Conservation (phyloP, 345 rosid genomes). For the Diplotaxis tenuifolia region DNA sequence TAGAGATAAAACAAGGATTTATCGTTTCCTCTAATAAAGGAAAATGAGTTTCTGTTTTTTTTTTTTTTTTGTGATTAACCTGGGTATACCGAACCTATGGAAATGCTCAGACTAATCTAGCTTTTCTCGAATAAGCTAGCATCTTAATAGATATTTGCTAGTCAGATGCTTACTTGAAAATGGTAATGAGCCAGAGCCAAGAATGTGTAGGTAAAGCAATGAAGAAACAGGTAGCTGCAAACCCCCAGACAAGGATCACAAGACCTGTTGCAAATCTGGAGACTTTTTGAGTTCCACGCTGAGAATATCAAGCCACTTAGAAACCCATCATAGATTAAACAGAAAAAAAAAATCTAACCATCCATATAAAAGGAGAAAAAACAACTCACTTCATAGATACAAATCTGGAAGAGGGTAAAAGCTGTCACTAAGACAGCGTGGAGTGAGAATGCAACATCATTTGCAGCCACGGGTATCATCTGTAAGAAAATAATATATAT, state of each 20-base stretch:
- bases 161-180: slow-evolving; percentile 64
- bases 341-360: background rate
- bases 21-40: too few species aligned
- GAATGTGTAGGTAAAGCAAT: slow-evolving; percentile 68
- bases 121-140: background rate
- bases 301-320: slow-evolving; percentile 20
- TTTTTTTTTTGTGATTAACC: too few species aligned
- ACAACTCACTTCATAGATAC: slow-evolving; percentile 64
- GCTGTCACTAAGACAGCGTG: slow-evolving; percentile 82
- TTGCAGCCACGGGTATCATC: slow-evolving; percentile 97
- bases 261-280: slow-evolving; percentile 59
- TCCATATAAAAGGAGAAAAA: background rate
- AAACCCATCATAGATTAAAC: slow-evolving; percentile 10
- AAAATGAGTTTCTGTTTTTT: too few species aligned
- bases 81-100: too few species aligned
- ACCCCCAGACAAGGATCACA: slow-evolving; percentile 56
- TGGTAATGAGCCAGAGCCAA: slow-evolving; percentile 83
- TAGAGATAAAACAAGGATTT: background rate
- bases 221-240: slow-evolving; percentile 69
- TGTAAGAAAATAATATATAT: slow-evolving; percentile 25
- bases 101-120: too few species aligned
- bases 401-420: slow-evolving; percentile 63
- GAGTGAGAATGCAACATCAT: slow-evolving; percentile 89
- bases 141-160: background rate
- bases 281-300: slow-evolving; percentile 84